phyloP scores from a whole-genome alignment of 2,329 filamentous ascomycete genomes.

The Xylariales sp. region DNA sequence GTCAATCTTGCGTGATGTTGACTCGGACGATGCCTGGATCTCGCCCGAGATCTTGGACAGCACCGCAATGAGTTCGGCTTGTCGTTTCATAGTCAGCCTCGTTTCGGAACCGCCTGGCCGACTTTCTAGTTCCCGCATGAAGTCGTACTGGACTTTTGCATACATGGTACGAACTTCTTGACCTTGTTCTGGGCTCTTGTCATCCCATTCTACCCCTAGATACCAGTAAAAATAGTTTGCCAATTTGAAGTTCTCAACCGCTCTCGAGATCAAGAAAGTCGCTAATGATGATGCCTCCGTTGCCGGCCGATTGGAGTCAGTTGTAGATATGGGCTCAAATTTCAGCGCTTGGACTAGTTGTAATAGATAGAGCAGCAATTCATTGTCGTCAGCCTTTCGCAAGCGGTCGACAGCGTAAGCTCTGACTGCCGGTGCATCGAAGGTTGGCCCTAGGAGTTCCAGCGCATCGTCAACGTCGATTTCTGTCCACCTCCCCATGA shows the following conservation, averaged over 20 bases:
- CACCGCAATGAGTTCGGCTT: conserved; percentile 84
- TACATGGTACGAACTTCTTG: conserved; percentile 79
- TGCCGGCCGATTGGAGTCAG: conserved; percentile 54
- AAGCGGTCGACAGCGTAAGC: conserved; percentile 91
- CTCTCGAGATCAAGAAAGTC: conserved; percentile 81
- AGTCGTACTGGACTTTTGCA: conserved; percentile 90
- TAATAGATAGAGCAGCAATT: conserved; percentile 83
- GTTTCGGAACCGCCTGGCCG: conserved; percentile 65
- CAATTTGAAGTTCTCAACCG: conserved; percentile 80
- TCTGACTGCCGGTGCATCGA: conserved; percentile 82
- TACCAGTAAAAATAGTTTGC: conserved; percentile 99
- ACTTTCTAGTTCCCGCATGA: conserved; percentile 82
- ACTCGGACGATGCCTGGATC: conserved; percentile 74
- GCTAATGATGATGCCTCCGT: conserved; percentile 76
- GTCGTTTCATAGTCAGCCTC: conserved; percentile 72
- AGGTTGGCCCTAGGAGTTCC: conserved; percentile 86
- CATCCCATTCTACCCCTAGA: conserved; percentile 94
- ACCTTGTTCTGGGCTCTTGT: conserved; percentile 70
- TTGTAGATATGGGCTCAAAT: conserved; percentile 75
- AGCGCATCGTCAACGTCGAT: conserved; percentile 96
- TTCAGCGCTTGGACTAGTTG: conserved; percentile 96
- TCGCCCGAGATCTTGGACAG: conserved; percentile 86
- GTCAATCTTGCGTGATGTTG: conserved; percentile 75
- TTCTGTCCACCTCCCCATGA: conserved; percentile 89
- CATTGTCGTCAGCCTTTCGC: conserved; percentile 86